phyloP scores from a whole-genome alignment of 1,139 yeast species.

The Yamadazyma atmosphaerica region DNA sequence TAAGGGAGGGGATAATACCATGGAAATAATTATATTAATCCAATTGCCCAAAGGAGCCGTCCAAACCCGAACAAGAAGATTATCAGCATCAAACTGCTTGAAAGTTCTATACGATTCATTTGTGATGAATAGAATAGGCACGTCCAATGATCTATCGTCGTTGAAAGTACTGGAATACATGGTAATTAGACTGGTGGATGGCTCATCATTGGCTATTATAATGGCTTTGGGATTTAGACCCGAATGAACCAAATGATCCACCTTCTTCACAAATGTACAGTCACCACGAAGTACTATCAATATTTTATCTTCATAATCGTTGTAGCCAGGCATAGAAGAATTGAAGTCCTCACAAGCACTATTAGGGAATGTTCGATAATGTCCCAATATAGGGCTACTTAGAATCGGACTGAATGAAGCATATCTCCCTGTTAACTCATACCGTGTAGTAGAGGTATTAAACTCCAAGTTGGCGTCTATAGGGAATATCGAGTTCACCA shows the following conservation, averaged over 20 bases:
- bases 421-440: conserved; percentile 36
- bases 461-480: conserved; percentile 36
- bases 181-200: conserved; percentile 38
- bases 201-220: conserved; percentile 45
- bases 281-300: conserved; percentile 40
- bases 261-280: conserved; percentile 46
- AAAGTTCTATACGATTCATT: conserved; percentile 36
- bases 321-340: conserved; percentile 10
- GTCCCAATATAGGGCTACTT: conserved; percentile 22
- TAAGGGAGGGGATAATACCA: conserved; percentile 47
- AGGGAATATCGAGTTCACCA: conserved; percentile 45
- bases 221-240: conserved; percentile 33
- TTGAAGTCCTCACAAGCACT: conserved; percentile 29
- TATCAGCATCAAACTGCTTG: conserved; percentile 10
- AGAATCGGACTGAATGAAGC: conserved; percentile 46
- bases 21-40: conserved; percentile 39
- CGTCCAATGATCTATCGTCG: conserved; percentile 32
- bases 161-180: conserved; percentile 45
- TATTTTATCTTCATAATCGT: conserved; percentile 23
- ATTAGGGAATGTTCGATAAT: conserved; percentile 27
- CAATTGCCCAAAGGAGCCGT: conserved; percentile 44
- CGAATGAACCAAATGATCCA: conserved; percentile 29
- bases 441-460: conserved; percentile 22
- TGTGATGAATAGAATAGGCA: conserved; percentile 42
- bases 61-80: conserved; percentile 21